Evolutionary conservation across 139 green algal species (phyloP).

Genomic region (Picochlorum sp.): DNA sequence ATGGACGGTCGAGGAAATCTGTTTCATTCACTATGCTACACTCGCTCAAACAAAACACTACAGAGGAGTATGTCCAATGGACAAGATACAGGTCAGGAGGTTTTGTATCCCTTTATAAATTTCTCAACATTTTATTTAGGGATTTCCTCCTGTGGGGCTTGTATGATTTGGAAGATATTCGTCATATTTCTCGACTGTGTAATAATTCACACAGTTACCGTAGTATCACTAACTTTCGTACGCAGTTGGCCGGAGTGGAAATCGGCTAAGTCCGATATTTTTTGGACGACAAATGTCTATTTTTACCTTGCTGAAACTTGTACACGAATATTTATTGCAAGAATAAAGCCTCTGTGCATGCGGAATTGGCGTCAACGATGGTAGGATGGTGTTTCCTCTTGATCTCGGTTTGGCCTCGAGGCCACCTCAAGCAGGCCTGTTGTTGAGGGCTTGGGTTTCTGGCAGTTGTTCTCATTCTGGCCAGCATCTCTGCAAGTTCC

Average conservation of each 20-base stretch:
- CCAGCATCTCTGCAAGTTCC: background rate
- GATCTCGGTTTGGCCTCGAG: background rate
- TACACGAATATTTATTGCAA: background rate
- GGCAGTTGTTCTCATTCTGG: constrained; percentile 1
- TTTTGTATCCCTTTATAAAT: too few species aligned
- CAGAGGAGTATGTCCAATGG: too few species aligned
- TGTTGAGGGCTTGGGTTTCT: background rate
- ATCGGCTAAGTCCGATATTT: constrained; percentile 4
- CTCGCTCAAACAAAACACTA: too few species aligned
- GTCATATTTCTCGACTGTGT: too few species aligned
- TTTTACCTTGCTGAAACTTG: background rate
- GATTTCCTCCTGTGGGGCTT: too few species aligned
- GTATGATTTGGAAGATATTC: too few species aligned
- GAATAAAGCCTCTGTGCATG: constrained; percentile 1
- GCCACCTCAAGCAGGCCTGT: background rate
- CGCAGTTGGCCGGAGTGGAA: background rate
- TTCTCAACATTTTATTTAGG: too few species aligned
- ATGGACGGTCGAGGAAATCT: too few species aligned
- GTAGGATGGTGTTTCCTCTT: background rate
- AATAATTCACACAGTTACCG: too few species aligned
- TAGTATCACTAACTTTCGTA: constrained; percentile 1
- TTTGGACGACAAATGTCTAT: constrained; percentile 1
- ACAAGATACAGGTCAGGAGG: too few species aligned
- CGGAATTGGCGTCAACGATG: background rate
- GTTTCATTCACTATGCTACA: too few species aligned